Evolutionary conservation across 139 green algal genomes (phyloP), one percentile per base, ranked within the genome.

Genomic region (Desmodesmus armatus): DNA sequence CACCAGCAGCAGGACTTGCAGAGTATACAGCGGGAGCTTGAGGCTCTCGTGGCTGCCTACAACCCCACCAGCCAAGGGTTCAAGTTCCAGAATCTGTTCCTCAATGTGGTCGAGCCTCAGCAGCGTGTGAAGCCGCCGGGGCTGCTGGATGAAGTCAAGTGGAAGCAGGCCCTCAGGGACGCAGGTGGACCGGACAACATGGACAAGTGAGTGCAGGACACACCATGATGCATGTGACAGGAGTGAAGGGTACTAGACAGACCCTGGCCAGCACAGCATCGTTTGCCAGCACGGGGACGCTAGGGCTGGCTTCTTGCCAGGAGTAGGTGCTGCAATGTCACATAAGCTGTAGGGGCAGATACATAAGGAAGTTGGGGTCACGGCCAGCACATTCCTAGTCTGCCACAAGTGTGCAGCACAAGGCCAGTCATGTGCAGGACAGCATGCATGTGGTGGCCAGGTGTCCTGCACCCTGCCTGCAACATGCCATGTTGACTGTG

Each of bases 41-140:
- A 85, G 11, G 84, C 86, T 67, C 60, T 91, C 13, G 81, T 78
- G 11, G 70, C 78, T 49, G 78, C 85, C 29, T 93, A 93, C 87
- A 91, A 72, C 43, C 74, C 87, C 51, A 25, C 51, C 44, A 77
- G 76, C 55, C 40, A 72, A 13, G 85, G 84, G 25, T 95, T 87
- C 86, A 90, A 91, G 78, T 97, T 96, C 80, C 85, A 92, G 77
- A 75, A 93, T 73, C 88, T 96, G 47, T 91, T 97, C 31, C 66
- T 95, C 7, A 94, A 93, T 63, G 94, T 96, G 53, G 88, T 95
- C 31, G 88, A 95, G 41, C 89, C 92, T 21, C 88, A 87, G 27
- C 85, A 90, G 35, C 82, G 93, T 1, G 88, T 94, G 3, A 93
- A 93, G 87, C 94, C 92, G 29, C 58, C 79, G 17, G 62, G 60